Evolutionary conservation across 805 yeast genomes (phyloP).

Genomic region (Candida anglica): DNA sequence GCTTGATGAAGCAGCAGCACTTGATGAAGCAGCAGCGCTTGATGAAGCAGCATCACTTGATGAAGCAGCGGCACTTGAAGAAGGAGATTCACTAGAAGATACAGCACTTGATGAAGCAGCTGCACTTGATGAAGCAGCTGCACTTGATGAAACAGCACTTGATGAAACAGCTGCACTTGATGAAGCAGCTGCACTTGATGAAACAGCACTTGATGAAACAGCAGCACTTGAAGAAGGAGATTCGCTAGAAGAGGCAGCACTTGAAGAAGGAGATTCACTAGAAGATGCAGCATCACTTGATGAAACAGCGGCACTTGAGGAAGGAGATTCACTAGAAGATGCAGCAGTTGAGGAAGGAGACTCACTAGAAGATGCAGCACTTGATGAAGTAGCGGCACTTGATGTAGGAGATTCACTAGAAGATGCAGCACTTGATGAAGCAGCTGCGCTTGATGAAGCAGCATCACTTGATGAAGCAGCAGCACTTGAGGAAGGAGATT

Average conservation of each 20-base stretch:
- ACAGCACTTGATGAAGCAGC: slow-evolving; percentile 1
- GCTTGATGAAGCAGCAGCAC: background rate
- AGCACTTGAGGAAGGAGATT: slow-evolving; percentile 1
- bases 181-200: background rate
- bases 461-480: slow-evolving; percentile 1
- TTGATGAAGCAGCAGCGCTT: slow-evolving; percentile 1
- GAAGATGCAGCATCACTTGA: background rate
- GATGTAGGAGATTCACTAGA: slow-evolving; percentile 1
- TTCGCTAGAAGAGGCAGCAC: background rate
- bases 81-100: background rate
- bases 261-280: background rate
- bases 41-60: background rate
- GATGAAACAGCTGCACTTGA: background rate
- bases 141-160: background rate
- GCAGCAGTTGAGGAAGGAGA: background rate
- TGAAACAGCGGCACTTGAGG: background rate
- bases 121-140: background rate
- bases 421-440: slow-evolving; percentile 3
- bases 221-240: background rate
- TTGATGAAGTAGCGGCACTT: background rate
- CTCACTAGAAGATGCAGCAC: background rate
- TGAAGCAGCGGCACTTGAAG: background rate
- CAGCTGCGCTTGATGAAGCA: background rate
- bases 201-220: background rate
- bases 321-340: background rate